A percentile compares a stretch with the other conserved stretches of the same genome.
Evolutionary conservation across 768 basidiomycete genomes (phyloP).

Genomic region (Auriscalpium vulgare): DNA sequence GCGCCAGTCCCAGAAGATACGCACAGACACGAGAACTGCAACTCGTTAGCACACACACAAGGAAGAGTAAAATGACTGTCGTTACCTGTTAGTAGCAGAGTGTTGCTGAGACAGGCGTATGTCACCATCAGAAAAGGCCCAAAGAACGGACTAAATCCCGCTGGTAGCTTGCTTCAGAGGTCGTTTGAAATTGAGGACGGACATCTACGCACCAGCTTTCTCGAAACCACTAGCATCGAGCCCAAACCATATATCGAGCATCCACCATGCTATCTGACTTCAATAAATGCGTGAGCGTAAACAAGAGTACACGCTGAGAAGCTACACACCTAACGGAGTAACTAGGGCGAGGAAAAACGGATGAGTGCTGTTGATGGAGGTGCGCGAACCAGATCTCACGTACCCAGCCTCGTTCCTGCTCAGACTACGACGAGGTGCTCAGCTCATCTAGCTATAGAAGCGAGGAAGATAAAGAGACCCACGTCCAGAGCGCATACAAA

Average conservation of each 20-base stretch:
- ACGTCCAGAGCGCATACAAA: conserved; percentile 91
- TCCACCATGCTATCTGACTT: conserved; percentile 85
- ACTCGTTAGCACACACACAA: background rate
- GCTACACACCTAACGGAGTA: conserved; percentile 28
- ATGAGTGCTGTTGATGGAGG: conserved; percentile 5
- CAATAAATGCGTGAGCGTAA: background rate
- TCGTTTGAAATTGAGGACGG: background rate
- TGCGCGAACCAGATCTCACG: conserved; percentile 12
- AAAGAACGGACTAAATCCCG: conserved; percentile 75
- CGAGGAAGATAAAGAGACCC: conserved; percentile 26
- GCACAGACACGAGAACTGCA: conserved; percentile 7
- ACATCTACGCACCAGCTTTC: conserved; percentile 52
- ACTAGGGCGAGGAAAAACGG: conserved; percentile 12
- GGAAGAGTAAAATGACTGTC: background rate
- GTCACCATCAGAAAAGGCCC: conserved; percentile 88
- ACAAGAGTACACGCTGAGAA: background rate
- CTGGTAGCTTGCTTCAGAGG: conserved; percentile 25
- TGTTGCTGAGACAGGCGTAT: conserved; percentile 90
- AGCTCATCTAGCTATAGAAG: background rate
- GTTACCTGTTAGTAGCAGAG: conserved; percentile 80
- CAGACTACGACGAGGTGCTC: conserved; percentile 34
- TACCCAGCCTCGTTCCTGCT: conserved; percentile 54
- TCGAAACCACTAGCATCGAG: conserved; percentile 89
- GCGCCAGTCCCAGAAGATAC: background rate
- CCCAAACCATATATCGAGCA: conserved; percentile 92